Percentiles rank a stretch among this genome's conserved stretches.
These are phyloP conservation scores for Mycocentrospora acerina DNA, from an alignment of 2,329 filamentous ascomycete species.

Conservation along the genomic window DNA sequence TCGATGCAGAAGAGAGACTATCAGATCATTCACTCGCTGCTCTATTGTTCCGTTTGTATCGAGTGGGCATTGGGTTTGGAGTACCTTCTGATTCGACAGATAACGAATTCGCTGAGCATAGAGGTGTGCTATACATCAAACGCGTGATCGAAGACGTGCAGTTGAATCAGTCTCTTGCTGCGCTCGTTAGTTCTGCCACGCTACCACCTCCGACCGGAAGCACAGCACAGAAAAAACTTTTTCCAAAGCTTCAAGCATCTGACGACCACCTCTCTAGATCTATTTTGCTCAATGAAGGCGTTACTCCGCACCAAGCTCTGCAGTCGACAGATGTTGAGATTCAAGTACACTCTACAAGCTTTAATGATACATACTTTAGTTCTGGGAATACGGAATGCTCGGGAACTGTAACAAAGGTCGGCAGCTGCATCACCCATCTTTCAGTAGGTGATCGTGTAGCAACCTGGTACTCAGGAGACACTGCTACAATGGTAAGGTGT, in stretches of 20 bases:
- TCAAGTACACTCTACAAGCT: slow-evolving; percentile 25
- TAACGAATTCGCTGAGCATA: slow-evolving; percentile 12
- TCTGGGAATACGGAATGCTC: slow-evolving; percentile 23
- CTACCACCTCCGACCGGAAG: slow-evolving; percentile 7
- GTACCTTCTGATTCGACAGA: not conserved
- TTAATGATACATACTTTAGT: slow-evolving; percentile 13
- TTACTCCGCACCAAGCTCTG: not conserved
- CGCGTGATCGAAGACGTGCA: slow-evolving; percentile 9
- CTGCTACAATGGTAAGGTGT: not conserved
- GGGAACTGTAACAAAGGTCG: slow-evolving; percentile 12
- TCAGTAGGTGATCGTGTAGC: slow-evolving; percentile 57
- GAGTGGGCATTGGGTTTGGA: slow-evolving; percentile 1
- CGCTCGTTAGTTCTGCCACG: slow-evolving; percentile 3
- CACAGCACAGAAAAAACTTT: not conserved
- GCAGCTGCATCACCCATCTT: slow-evolving; percentile 28
- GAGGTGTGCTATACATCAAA: slow-evolving; percentile 9
- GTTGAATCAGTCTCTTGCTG: slow-evolving; percentile 8
- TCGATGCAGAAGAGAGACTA: slow-evolving; percentile 10
- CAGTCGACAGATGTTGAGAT: slow-evolving; percentile 32
- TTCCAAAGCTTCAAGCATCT: slow-evolving; percentile 4
- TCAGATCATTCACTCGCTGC: slow-evolving; percentile 4
- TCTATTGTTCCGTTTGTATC: slow-evolving; percentile 3
- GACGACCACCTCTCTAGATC: not conserved
- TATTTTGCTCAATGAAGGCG: slow-evolving; percentile 12
- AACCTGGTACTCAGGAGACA: not conserved